Evolutionary conservation across 1,139 yeast species (phyloP).

Genomic region (Pneumocystis oryctolagi): DNA sequence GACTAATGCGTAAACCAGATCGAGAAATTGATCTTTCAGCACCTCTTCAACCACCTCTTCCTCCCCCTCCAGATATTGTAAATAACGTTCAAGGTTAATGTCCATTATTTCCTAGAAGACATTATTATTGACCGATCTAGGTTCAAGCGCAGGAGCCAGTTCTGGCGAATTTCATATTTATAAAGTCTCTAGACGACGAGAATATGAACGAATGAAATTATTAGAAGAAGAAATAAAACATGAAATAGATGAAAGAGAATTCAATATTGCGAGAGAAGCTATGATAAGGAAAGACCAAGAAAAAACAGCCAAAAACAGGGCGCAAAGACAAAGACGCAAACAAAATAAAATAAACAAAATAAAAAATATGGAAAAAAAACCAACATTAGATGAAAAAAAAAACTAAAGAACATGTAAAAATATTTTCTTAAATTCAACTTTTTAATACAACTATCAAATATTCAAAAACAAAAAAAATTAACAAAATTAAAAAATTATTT

Average conservation of each 20-base stretch:
- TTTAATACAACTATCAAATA: not conserved
- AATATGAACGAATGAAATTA: slow-evolving; percentile 20
- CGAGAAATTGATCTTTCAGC: not conserved
- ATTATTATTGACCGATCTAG: not conserved
- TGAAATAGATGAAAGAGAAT: slow-evolving; percentile 18
- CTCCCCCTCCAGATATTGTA: slow-evolving; percentile 17
- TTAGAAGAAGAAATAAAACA: slow-evolving; percentile 19
- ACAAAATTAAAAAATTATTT: slow-evolving; percentile 3
- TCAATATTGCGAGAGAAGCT: slow-evolving; percentile 17
- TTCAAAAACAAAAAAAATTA: slow-evolving; percentile 1
- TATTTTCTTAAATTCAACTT: not conserved
- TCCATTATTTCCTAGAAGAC: not conserved
- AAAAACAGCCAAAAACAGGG: slow-evolving; percentile 22
- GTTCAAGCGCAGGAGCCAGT: slow-evolving; percentile 27
- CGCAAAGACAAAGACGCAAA: slow-evolving; percentile 11
- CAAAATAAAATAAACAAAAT: slow-evolving; percentile 2
- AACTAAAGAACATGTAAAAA: not conserved
- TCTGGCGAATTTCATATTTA: slow-evolving; percentile 29
- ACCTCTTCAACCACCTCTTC: slow-evolving; percentile 4
- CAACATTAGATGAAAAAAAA: not conserved
- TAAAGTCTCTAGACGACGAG: slow-evolving; percentile 24
- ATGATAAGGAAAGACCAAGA: slow-evolving; percentile 18
- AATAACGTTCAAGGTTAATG: slow-evolving; percentile 18
- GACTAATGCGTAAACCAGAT: not conserved
- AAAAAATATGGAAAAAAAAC: not conserved